phyloP scores from a whole-genome alignment of 352 stramenopile species.

The Globisporangium nagaii region DNA sequence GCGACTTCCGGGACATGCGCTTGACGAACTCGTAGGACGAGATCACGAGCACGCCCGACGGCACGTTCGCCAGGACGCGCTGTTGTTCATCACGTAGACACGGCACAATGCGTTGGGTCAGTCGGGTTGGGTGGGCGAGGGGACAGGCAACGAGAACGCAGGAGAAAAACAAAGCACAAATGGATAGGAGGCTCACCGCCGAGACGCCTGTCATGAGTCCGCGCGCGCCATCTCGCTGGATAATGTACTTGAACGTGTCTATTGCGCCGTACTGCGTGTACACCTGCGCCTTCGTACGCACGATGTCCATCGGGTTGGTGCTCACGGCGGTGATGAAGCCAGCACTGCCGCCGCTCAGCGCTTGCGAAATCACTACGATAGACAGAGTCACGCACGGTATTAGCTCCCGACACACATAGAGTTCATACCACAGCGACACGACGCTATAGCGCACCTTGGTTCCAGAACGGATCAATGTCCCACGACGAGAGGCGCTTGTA shows the following conservation, averaged over 20 bases:
- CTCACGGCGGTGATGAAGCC: conserved; percentile 75
- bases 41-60: conserved; percentile 81
- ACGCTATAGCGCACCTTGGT: conserved; percentile 49
- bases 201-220: conserved; percentile 80
- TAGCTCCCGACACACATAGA: too few species aligned
- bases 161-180: background rate
- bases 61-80: conserved; percentile 76
- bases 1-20: conserved; percentile 67
- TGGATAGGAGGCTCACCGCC: too few species aligned
- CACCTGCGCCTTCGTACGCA: conserved; percentile 78
- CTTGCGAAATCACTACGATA: conserved; percentile 59
- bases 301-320: conserved; percentile 88
- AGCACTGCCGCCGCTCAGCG: conserved; percentile 64
- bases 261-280: conserved; percentile 83
- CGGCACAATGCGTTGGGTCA: too few species aligned
- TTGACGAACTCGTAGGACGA: conserved; percentile 90
- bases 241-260: conserved; percentile 81
- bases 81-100: conserved; percentile 23
- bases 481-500: conserved; percentile 53
- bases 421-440: too few species aligned
- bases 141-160: too few species aligned
- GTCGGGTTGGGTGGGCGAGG: too few species aligned
- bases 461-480: conserved; percentile 67
- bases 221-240: conserved; percentile 61
- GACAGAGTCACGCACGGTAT: too few species aligned